These are phyloP conservation scores for Verticillium alfalfae DNA, from an alignment of 2,329 filamentous ascomycete genomes.

Conservation along the genomic window DNA sequence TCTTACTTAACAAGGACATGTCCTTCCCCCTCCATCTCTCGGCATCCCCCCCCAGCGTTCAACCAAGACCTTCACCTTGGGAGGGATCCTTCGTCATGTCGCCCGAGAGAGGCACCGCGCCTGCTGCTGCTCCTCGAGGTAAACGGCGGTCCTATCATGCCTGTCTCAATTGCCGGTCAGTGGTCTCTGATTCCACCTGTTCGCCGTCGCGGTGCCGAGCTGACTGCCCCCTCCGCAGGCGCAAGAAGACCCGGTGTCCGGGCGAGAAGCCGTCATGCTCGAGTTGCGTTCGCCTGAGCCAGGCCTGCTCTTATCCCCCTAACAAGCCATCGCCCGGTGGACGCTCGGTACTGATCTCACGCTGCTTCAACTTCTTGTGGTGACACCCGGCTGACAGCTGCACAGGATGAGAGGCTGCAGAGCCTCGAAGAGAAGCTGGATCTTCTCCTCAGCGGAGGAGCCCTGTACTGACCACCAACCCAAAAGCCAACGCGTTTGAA, in stretches of 20 bases:
- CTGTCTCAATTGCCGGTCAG: constrained; percentile 42
- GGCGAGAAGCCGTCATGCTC: constrained; percentile 46
- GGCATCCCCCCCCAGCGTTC: neutral
- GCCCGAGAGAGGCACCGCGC: constrained; percentile 21
- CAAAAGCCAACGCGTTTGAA: constrained; percentile 3
- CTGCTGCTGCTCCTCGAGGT: constrained; percentile 19
- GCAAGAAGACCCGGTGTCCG: constrained; percentile 46
- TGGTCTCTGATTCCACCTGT: neutral
- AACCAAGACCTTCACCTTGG: neutral
- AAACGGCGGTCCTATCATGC: constrained; percentile 34
- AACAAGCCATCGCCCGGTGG: constrained; percentile 30
- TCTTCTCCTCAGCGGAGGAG: constrained; percentile 37
- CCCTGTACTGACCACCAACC: constrained; percentile 18
- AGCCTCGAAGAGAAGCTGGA: constrained; percentile 47
- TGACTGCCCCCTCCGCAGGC: constrained; percentile 19
- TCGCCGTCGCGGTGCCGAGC: neutral
- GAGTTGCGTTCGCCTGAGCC: constrained; percentile 41
- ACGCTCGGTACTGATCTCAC: constrained; percentile 30
- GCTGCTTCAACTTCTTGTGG: neutral
- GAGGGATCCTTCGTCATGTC: constrained; percentile 17
- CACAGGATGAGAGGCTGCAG: constrained; percentile 43
- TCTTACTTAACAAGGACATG: neutral
- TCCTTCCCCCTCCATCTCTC: neutral
- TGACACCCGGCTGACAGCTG: too few species aligned
- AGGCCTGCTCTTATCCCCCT: constrained; percentile 39